Conservation (phyloP, 768 basidiomycete genomes). For the Clavaria fumosa region DNA sequence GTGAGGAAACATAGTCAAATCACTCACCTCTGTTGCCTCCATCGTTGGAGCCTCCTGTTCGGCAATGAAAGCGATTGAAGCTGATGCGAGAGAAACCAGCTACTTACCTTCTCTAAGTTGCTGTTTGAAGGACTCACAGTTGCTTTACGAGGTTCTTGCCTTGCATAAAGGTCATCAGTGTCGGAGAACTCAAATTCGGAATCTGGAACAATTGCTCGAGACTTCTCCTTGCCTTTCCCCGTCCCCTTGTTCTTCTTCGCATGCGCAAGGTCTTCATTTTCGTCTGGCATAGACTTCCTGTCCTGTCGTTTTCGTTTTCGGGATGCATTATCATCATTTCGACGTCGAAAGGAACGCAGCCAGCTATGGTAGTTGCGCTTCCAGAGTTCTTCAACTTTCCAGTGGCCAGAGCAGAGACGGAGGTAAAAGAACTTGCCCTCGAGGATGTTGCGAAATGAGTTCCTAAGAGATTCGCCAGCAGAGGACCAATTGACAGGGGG, state of each 20-base stretch:
- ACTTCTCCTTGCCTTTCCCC: no score
- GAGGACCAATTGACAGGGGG: neutral
- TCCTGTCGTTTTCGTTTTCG: neutral
- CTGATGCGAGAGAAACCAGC: neutral
- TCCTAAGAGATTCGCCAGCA: neutral
- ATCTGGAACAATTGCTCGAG: neutral
- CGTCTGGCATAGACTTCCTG: neutral
- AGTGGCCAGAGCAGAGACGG: neutral
- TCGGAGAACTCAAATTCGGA: neutral
- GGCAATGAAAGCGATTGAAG: neutral
- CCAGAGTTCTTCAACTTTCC: neutral
- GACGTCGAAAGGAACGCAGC: neutral
- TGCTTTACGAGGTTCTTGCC: neutral
- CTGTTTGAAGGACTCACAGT: no score
- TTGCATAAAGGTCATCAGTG: neutral
- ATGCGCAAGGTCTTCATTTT: neutral
- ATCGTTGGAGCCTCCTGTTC: neutral
- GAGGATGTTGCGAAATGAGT: neutral
- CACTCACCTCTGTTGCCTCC: neutral
- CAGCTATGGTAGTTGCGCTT: neutral
- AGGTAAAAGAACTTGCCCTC: neutral
- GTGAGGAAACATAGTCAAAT: neutral
- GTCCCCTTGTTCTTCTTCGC: no score
- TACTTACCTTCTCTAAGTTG: neutral
- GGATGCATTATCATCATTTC: neutral